Base-by-base conservation (phyloP, 495 filamentous ascomycete genomes). In the Podospora bellae-mahoneyi region DNA sequence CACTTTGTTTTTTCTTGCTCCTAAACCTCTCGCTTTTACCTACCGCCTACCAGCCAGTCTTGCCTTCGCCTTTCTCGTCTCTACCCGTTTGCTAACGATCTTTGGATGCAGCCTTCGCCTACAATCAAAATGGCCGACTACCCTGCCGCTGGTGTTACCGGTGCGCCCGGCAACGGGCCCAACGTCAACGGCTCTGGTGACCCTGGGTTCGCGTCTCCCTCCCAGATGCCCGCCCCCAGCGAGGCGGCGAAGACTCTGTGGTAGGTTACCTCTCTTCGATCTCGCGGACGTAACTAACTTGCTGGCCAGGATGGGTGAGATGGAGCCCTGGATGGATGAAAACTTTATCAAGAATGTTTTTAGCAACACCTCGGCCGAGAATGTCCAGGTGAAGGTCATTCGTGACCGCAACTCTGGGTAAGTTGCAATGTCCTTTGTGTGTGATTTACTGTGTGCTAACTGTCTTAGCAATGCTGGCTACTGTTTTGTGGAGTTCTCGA, bases 351-450 rank as follows among this genome's bases (percentile, higher is more conserved):
- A 96, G 77, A 94, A 89, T 70, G 85, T 98, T 23, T 98, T 92
- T 89, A 91, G 89, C 78, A 89, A 90, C 73, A 77, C 82, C 27
- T 89, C 97, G 84, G 92, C 89, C 66, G 94, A 98, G 82, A 85
- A 86, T 69, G 95, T 99, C 73, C 97, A 97, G 74, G 95, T 99
- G 60, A 99, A 99, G 87, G 97, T 99, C 88, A 99, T 99, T 74
- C 93, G 95, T 68, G 95, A 99, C 83, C 97, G 97, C 80, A 97
- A 97, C 78, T 98, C 95, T 79, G 95, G 95, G 94, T 97, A 90
- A 78, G 92, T 78, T 75, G 68, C 64, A n/a, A 23, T 30, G 5
- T 44, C 10, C 53, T 10, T 18, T 6, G 55, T 23, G n/a, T 55
- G 23, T 23, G 20, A 23, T 54, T 44, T 15, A 27, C 28, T 62